Base-by-base conservation (phyloP, 306 rosid genomes). In the Urtica urens region DNA sequence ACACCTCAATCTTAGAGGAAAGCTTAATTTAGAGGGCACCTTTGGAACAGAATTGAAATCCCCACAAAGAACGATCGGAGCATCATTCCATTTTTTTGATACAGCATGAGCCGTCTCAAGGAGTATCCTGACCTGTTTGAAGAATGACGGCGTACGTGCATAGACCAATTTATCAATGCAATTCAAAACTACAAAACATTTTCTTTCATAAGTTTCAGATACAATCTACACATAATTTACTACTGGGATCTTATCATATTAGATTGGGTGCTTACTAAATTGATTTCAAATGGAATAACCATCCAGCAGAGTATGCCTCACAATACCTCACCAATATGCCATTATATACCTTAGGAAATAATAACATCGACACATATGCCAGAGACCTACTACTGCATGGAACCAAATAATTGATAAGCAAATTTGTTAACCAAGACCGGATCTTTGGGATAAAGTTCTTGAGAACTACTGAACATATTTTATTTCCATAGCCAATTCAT, bases 31-130 rank as follows among this genome's bases (percentile, higher is more conserved):
- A 63, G 58, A 35, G 52, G 46, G 46, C 60, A 90, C 97, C 95
- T 90, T 85, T 1, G 95, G 97, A 12, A 93, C 82, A 67, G 94
- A 90, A 66, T 90, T 90, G 61, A 79, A 90, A 81, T 90, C 97
- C 58, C 97, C 95, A 54, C 97, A 90, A 53, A 84, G 61, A 64
- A 84, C 83, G 55, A 90, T 49, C 23, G 95, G 97, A 58, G 97
- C 82, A 60, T 73, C 74, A 57, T 84, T 63, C 97, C 97, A 84
- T 46, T 62, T 48, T 69, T 79, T 61, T 63, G 95, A 84, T 55
- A 81, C 73, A 64, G 87, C 73, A 34, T 73, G 65, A 64, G 87
- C 97, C 74, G 74, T 79, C 15, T 64, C 77, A 51, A 90, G 73
- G 35, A 90, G 95, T 51, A 67, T 64, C 70, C 97, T 75, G 60